Evolutionary conservation across 768 basidiomycete species (phyloP), one percentile per base, ranked within the genome.

Genomic region (Chalciporus piperatus): DNA sequence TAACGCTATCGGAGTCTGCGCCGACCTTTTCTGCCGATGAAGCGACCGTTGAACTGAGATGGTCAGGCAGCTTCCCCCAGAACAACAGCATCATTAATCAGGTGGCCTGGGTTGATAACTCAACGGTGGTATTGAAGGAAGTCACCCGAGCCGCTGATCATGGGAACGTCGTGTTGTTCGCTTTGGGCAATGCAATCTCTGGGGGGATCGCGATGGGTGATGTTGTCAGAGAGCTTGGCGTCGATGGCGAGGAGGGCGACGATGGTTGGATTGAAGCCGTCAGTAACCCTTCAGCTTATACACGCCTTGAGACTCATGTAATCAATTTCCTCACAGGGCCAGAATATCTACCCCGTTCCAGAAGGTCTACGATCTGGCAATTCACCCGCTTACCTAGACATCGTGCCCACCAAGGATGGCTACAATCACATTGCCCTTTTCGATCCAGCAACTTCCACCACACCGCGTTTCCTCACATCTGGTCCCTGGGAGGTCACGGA

Each of bases 201-300:
- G 61, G 59, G 7, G 63, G 47, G 11, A 70, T 70, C 41, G 68
- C 70, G 11, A 61, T 59, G 28, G 83, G 85, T 7, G 63, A 58
- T 41, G 82, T 92, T 13, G 88, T 92, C 8, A 74, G 96, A 51
- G 85, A 76, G 54, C 75, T 96, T 10, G 96, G 94, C 4, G 79
- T 82, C 63, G 64, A 84, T 32, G 96, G 92, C 6, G 95, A 94
- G 60, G 79, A 96, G 62, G 87, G 84, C 0, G 96, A 97, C 62
- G 83, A 83, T 33, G 97, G 97, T 1, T 99, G 97, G 97, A 92
- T 98, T 55, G 91, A 98, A 45, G 73, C 81, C 54, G 93, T 92
- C 56, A 54, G 86, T 74, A 27, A 47, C 43, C 22, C 16, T 23
- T 52, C 39, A n/a, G 41, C 23, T 52, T 43, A 48, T 40, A n/a